These are phyloP conservation scores for Puya raimondii DNA, from an alignment of 176 grass and related monocot species.

Conservation along the genomic window DNA sequence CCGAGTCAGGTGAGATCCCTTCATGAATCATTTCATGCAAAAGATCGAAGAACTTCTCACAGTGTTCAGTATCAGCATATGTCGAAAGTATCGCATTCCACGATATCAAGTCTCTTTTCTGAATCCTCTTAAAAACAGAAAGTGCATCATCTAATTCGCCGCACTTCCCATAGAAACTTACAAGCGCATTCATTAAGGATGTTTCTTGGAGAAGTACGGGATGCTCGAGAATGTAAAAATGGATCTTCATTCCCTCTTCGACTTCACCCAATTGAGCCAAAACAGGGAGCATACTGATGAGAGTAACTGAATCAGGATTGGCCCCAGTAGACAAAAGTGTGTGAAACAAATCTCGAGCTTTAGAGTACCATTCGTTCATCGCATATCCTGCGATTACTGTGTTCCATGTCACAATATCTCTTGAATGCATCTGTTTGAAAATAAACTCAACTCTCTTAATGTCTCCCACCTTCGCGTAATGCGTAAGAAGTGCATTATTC, in stretches of 20 bases:
- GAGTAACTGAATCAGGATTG: constrained; percentile 49
- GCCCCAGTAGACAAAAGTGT: constrained; percentile 26
- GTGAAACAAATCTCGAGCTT: constrained; percentile 34
- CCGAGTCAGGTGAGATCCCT: constrained; percentile 33
- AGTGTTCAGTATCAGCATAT: constrained; percentile 29
- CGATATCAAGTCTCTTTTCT: constrained; percentile 40
- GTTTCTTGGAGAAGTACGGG: constrained; percentile 33
- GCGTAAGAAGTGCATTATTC: constrained; percentile 53
- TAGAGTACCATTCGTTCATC: constrained; percentile 33
- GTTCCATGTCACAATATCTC: constrained; percentile 56
- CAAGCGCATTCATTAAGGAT: constrained; percentile 49
- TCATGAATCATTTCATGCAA: constrained; percentile 35
- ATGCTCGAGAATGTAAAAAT: constrained; percentile 40
- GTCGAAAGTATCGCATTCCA: constrained; percentile 67
- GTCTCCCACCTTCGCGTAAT: constrained; percentile 47
- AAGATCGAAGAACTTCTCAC: constrained; percentile 29
- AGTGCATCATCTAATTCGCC: constrained; percentile 41
- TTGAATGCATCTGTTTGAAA: constrained; percentile 31
- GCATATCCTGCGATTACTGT: constrained; percentile 45
- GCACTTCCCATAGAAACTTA: constrained; percentile 61
- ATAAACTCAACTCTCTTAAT: constrained; percentile 32
- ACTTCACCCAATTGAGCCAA: constrained; percentile 36
- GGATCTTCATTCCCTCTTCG: constrained; percentile 37
- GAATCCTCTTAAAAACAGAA: constrained; percentile 31
- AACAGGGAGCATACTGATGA: constrained; percentile 48